Evolutionary conservation across 139 green algal species (phyloP).

Genomic region (Micractinium conductrix): DNA sequence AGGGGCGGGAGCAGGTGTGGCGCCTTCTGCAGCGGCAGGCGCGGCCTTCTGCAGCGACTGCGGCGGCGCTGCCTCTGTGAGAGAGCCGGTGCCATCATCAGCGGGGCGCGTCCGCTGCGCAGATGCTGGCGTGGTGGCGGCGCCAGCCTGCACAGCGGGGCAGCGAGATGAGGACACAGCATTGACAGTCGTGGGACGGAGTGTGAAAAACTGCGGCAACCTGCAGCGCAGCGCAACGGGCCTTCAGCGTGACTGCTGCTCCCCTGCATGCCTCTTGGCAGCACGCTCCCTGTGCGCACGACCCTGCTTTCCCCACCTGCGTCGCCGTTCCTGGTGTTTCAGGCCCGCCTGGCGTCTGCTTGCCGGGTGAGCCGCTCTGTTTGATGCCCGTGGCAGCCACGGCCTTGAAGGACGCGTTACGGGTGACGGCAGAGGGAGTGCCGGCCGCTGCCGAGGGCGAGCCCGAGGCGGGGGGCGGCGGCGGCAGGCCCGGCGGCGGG

Average conservation of each 20-base stretch:
- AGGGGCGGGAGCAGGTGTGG: no score
- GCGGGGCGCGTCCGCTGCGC: neutral
- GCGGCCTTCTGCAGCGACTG: neutral
- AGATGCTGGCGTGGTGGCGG: neutral
- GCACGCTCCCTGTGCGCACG: no score
- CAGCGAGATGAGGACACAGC: neutral
- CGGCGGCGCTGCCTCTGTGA: neutral
- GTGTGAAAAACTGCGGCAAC: no score
- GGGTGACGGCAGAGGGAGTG: neutral
- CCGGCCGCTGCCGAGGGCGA: neutral
- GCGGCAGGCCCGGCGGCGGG: conserved; percentile 8
- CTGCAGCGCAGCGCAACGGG: no score
- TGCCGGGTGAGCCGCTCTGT: neutral
- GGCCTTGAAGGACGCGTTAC: neutral
- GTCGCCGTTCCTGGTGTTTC: neutral
- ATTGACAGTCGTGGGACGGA: no score
- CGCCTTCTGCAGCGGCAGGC: neutral
- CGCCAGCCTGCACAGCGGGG: neutral
- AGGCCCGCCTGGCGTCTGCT: neutral
- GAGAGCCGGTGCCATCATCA: neutral
- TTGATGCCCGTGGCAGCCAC: neutral
- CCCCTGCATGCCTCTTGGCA: no score
- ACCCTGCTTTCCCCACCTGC: neutral
- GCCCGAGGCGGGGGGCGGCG: neutral
- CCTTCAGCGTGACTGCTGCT: no score